These are phyloP conservation scores for Boletellus ananiceps DNA, from an alignment of 768 basidiomycete genomes.

Conservation along the genomic window DNA sequence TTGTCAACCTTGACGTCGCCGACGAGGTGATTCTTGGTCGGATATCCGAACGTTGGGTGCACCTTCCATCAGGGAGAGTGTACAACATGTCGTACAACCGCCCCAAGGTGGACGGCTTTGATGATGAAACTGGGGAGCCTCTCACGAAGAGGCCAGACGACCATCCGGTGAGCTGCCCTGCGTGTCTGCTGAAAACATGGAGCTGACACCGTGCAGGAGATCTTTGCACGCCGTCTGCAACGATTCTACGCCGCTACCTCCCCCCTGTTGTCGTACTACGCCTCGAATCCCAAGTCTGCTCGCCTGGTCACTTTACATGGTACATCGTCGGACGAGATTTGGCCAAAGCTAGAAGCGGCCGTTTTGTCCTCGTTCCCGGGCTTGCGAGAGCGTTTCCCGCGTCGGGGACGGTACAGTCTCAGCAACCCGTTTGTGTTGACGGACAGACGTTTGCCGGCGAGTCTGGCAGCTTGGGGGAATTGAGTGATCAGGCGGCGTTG, in stretches of 20 bases:
- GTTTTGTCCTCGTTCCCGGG: constrained; percentile 55
- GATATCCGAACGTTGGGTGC: constrained; percentile 88
- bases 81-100: constrained; percentile 89
- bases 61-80: constrained; percentile 80
- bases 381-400: constrained; percentile 48
- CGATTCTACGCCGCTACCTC: constrained; percentile 78
- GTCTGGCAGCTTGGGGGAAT: constrained; percentile 14
- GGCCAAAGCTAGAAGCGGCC: constrained; percentile 71
- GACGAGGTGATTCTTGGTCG: constrained; percentile 81
- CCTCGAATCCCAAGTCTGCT: constrained; percentile 36
- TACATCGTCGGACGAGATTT: constrained; percentile 82
- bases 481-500: constrained; percentile 6
- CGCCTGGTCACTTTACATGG: constrained; percentile 60
- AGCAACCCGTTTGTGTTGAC: constrained; percentile 47
- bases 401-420: constrained; percentile 47
- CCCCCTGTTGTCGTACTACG: constrained; percentile 74
- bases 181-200: constrained; percentile 1
- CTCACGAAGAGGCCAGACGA: constrained; percentile 88
- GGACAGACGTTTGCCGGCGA: constrained; percentile 10
- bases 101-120: constrained; percentile 72
- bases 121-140: constrained; percentile 84
- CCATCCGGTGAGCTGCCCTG: constrained; percentile 63
- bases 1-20: constrained; percentile 85
- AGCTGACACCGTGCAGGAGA: constrained; percentile 46
- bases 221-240: constrained; percentile 69